Evolutionary conservation across 2,329 filamentous ascomycete genomes (phyloP), one percentile per base, ranked within the genome.

Genomic region (Penicillium sp.): DNA sequence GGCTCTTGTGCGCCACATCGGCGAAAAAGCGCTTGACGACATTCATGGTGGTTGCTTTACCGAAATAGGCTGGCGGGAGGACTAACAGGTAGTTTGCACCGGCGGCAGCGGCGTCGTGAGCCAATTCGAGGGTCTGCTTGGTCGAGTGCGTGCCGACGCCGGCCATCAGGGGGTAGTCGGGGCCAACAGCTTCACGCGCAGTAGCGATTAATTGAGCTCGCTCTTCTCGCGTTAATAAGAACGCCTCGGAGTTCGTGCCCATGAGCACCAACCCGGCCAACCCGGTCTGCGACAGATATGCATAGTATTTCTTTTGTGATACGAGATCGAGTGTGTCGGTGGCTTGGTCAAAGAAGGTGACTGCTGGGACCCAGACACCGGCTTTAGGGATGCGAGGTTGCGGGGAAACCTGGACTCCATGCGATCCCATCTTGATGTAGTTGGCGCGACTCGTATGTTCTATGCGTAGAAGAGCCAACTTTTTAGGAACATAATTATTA

Each of bases 61-160:
- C 80, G 58, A 85, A 85, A 66, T 85, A 85, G 4, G 76, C 81
- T 1, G 79, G 76, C 1, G 82, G 81, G 23, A 85, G 73, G 9
- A 85, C 74, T 11, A 86, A 70, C 0, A 74, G 74, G 57, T 80
- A 85, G 66, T 84, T 72, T 35, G 81, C 80, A 13, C 81, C 82
- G 0, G 80, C 82, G 0, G 71, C 72, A 16, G 72, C 69, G 1
- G 82, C 82, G 58, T 85, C 82, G 23, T 63, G 58, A 44, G 82
- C 74, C 49, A 76, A 77, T 61, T 84, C 77, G 1, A 83, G 72
- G 3, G 79, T 78, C 65, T 86, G 82, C 52, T 75, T 75, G 2
- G 80, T 85, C 13, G 80, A 84, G 64, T 85, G 82, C 0, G 77
- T 81, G 14, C 80, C 76, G 6, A 81, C 78, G 27, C 83, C 83